phyloP scores from a whole-genome alignment of 805 yeast species.

The Candida parachauliodes region DNA sequence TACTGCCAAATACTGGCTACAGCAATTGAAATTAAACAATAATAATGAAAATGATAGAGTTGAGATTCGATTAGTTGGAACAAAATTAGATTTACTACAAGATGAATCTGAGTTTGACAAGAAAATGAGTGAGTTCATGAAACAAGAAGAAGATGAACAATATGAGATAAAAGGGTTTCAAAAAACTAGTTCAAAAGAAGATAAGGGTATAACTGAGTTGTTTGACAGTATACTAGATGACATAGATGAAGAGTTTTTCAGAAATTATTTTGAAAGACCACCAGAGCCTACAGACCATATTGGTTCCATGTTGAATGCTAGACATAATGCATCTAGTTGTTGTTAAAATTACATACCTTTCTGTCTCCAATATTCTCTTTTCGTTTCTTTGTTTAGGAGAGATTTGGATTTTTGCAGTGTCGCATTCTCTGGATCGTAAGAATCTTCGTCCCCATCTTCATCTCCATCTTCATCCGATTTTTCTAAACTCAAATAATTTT shows the following conservation, averaged over 20 bases:
- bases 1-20: constrained; percentile 87
- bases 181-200: constrained; percentile 68
- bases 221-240: constrained; percentile 30
- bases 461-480: constrained; percentile 11
- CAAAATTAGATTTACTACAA: constrained; percentile 65
- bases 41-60: constrained; percentile 16
- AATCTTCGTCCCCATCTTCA: constrained; percentile 9
- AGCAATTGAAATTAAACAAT: constrained; percentile 51
- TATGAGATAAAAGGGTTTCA: constrained; percentile 19
- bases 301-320: constrained; percentile 10
- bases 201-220: constrained; percentile 49
- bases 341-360: constrained; percentile 26
- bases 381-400: constrained; percentile 29
- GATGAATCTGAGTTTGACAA: constrained; percentile 8
- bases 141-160: constrained; percentile 13
- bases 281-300: constrained; percentile 7
- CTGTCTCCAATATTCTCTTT: constrained; percentile 40
- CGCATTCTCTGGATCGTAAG: constrained; percentile 11
- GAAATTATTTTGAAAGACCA: constrained; percentile 13
- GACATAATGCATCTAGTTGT: constrained; percentile 8
- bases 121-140: constrained; percentile 1
- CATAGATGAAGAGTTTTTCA: constrained; percentile 30
- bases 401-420: constrained; percentile 13
- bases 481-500: constrained; percentile 20
- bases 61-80: constrained; percentile 63